Conservation (phyloP, 495 filamentous ascomycete genomes). For the Astrothelium subdiscretum region DNA sequence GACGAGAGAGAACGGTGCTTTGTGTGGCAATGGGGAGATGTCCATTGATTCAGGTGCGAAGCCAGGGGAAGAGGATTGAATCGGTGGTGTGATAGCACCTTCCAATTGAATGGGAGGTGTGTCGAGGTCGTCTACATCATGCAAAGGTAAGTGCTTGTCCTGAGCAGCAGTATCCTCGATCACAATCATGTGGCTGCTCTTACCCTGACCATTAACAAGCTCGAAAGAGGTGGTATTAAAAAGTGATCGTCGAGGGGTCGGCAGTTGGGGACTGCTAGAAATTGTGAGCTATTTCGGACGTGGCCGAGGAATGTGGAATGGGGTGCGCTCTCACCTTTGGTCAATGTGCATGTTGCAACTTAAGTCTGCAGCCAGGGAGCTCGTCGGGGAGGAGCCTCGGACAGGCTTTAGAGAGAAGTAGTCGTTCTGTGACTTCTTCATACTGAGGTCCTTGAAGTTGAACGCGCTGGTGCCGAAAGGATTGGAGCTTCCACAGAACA, state of each 20-base stretch:
- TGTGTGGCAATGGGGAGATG: constrained; percentile 87
- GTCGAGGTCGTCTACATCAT: constrained; percentile 48
- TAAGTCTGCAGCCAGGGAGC: constrained; percentile 81
- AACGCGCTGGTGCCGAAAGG: constrained; percentile 44
- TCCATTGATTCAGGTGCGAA: constrained; percentile 78
- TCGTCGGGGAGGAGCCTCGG: constrained; percentile 78
- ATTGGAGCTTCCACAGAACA: constrained; percentile 30
- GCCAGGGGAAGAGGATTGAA: constrained; percentile 71
- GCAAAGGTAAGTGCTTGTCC: constrained; percentile 3
- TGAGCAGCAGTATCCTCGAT: neutral
- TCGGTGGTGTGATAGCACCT: constrained; percentile 69
- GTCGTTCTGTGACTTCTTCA: constrained; percentile 54
- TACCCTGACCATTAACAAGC: constrained; percentile 59
- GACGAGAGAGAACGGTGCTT: constrained; percentile 49
- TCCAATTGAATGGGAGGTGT: constrained; percentile 71
- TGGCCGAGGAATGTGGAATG: constrained; percentile 18
- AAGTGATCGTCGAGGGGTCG: constrained; percentile 83
- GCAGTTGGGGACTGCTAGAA: constrained; percentile 64
- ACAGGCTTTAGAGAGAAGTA: constrained; percentile 68
- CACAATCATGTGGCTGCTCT: constrained; percentile 27
- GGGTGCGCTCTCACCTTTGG: constrained; percentile 49
- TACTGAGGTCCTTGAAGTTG: constrained; percentile 62
- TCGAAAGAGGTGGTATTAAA: constrained; percentile 73
- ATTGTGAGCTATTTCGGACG: constrained; percentile 15
- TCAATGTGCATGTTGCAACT: constrained; percentile 96